Base-by-base conservation (phyloP, 306 rosid species). In the Sophora flavescens region DNA sequence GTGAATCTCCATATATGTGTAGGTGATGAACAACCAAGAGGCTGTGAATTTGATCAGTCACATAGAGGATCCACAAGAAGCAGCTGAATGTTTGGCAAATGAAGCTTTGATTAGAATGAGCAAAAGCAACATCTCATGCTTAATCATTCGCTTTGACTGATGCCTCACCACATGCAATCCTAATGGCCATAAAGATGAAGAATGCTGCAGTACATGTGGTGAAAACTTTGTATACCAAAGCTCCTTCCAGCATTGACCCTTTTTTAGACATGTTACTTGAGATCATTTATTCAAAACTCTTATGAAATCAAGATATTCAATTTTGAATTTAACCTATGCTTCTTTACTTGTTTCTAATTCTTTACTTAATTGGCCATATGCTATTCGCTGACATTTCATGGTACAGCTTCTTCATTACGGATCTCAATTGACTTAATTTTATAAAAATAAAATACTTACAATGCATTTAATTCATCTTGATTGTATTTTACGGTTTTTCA, bases 11-110 rank as follows among this genome's bases (percentile, higher is more conserved):
- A 32, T 57, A 3, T 18, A 14, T 77, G 33, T 18, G 28, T 75
- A 93, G 98, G 96, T 87, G 35, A 86, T 94, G 96, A 85, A 92
- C 82, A 78, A 81, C 36, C 97, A 92, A 82, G 98, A 94, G 86
- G 98, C 96, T 36, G 97, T 94, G 83, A 89, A 80, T 86, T 89
- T 94, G 68, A 86, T 89, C 28, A 68, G 90, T 68, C 89, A 88
- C 86, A 80, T 94, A 4, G 92, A 92, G 33, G 89, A 94, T 82
- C 89, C 98, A 41, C 90, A 88, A 18, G 89, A 82, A 61, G 98
- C 97, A 51, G 96, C 98, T 1, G 86, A 92, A 54, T 89, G 90
- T 63, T 83, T 94, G 85, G 92, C 97, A 15, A 89, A 84, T 60
- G 98, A 94, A 78, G 97, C 96, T 58, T 39, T 87, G 18, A 85